Evolutionary conservation across 805 yeast species (phyloP), one percentile per base, ranked within the genome.

Genomic region (Saccharomycopsis oosterbeekiorum): DNA sequence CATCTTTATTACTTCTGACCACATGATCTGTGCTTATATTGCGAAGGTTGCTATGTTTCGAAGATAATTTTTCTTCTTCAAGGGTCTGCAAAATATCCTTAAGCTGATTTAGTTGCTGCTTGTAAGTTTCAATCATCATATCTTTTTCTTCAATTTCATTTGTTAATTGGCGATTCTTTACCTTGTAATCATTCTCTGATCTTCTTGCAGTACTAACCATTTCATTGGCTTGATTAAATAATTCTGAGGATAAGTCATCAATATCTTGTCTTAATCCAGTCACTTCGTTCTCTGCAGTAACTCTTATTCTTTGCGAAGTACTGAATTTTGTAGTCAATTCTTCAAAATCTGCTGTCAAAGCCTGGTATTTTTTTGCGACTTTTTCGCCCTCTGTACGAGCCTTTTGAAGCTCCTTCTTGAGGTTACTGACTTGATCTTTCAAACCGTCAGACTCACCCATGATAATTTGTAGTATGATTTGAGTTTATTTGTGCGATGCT

Each of bases 161-260:
- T 0, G 75, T 67, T 56, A 88, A 70, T 65, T 80, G 83, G 40
- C 79, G 74, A 67, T 87, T 87, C 65, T 84, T 82, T 57, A 81
- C 72, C 66, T 84, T 83, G 64, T 77, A 77, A 40, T 81, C 83
- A 68, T 84, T 79, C 4, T 85, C 80, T 61, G 85, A 87, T 59
- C 83, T 78, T 63, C 88, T 82, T 0, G 96, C 96, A 64, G 84
- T 82, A 57, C 86, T 83, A 6, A 89, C 97, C 89, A 89, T 88
- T 57, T 80, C 79, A 69, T 89, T 89, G 14, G 97, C 97, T 69
- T 90, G 94, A 64, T 83, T 86, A 69, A 89, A 89, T 39, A 89
- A 73, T 1, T 91, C 83, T 1, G 85, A 89, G 1, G 91, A 82
- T 56, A 89, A 73, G 47, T 89, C 96, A 68, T 88, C 94, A 42